A percentile compares a stretch with the other conserved stretches of the same genome.
Conservation (phyloP, 2,329 filamentous ascomycete species). For the Neofusicoccum umdonicola region DNA sequence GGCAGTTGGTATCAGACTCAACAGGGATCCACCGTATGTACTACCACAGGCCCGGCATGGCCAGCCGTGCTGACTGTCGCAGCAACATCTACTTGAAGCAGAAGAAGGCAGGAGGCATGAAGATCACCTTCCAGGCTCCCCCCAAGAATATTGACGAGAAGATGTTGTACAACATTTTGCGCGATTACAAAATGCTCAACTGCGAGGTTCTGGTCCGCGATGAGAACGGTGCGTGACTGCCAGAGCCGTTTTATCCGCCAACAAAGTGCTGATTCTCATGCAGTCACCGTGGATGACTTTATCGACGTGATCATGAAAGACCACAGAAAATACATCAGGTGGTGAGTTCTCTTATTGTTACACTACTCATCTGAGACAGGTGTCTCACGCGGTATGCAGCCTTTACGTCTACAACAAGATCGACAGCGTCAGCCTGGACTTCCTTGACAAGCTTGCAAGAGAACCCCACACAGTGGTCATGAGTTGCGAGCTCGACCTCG, state of each 20-base stretch:
- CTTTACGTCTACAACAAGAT: constrained; percentile 99
- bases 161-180: constrained; percentile 95
- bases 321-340: constrained; percentile 93
- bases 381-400: constrained; percentile 37
- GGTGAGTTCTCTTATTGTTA: constrained; percentile 26
- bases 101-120: constrained; percentile 97
- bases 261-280: constrained; percentile 8
- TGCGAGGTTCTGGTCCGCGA: constrained; percentile 94
- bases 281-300: constrained; percentile 92
- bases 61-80: constrained; percentile 43
- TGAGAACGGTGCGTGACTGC: constrained; percentile 63
- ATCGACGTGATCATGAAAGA: constrained; percentile 99
- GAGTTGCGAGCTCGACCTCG: constrained; percentile 93
- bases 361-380: not conserved
- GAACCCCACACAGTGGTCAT: constrained; percentile 95
- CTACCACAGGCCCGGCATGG: constrained; percentile 48
- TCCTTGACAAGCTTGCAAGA: constrained; percentile 84
- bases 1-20: constrained; percentile 89
- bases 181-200: constrained; percentile 98
- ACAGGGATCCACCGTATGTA: constrained; percentile 70
- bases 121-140: constrained; percentile 89
- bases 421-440: constrained; percentile 89
- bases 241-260: constrained; percentile 6
- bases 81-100: constrained; percentile 90
- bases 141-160: constrained; percentile 94